Base-by-base conservation (phyloP, 352 stramenopile genomes). In the Pythium grandisporangium region DNA sequence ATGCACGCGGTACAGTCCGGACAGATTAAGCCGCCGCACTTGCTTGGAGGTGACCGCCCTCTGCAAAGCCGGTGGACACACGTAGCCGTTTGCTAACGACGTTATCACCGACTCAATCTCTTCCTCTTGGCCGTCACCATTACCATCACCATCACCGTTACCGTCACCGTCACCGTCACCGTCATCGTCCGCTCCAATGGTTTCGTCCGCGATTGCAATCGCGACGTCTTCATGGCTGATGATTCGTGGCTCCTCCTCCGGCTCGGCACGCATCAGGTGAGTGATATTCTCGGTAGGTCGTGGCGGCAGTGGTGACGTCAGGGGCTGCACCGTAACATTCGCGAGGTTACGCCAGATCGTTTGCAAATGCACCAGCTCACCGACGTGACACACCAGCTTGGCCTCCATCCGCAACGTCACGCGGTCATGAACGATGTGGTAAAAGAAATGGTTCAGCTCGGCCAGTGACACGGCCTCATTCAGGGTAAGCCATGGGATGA, bases 311-410 rank as follows among this genome's bases (percentile, higher is more conserved):
- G 50, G 42, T 8, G 23, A 19, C 8, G 16, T 14, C 5, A 84
- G 48, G 1, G 75, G 75, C 54, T 84, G 71, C 37, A 84, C 73
- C 13, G 61, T 61, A 32, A 88, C 58, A 37, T 70, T 66, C 14
- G 47, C 43, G 6, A 88, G 66, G 37, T 84, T 88, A 5, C 30
- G 43, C 74, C 74, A 88, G 8, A 69, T 51, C 11, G 35, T 33
- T 8, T 66, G 47, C 12, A 87, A 45, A 13, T 36, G 41, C 6
- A 48, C 42, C 13, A 83, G 53, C 14, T 75, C 58, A 7, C 39
- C 40, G 17, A 77, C 50, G 6, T 42, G 62, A 6, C 48, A 58
- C 4, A 53, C 59, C 8, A 88, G 41, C n/a, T 41, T 56, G 7
- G 69, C 66, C 19, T 76, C 52, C 13, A 60, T 51, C 8, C 48